phyloP scores from a whole-genome alignment of 2,329 filamentous ascomycete species.

The Pezicula radicicola region DNA sequence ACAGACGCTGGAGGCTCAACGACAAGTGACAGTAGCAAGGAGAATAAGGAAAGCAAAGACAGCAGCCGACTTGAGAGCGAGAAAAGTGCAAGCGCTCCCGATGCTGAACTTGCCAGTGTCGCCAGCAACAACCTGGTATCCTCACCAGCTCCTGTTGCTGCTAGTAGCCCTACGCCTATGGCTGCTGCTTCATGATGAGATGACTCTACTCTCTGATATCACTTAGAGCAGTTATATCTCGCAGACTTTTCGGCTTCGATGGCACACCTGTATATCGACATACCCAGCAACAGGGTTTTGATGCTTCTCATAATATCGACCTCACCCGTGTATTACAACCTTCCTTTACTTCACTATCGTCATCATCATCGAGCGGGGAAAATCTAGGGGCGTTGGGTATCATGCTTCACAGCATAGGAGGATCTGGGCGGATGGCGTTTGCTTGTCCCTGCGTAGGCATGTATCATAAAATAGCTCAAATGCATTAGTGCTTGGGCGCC shows the following conservation, averaged over 20 bases:
- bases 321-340: neutral
- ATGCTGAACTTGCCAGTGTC: conserved; percentile 57
- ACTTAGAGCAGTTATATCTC: neutral
- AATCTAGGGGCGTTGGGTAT: conserved; percentile 6
- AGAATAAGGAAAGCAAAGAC: conserved; percentile 59
- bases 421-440: neutral
- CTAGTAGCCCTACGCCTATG: conserved; percentile 7
- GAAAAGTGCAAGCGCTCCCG: conserved; percentile 55
- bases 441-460: neutral
- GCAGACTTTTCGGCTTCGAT: no score
- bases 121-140: conserved; percentile 30
- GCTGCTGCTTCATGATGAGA: conserved; percentile 11
- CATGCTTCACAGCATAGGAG: neutral
- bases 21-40: conserved; percentile 54
- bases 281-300: no score
- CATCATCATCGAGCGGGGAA: neutral
- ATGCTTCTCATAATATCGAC: no score
- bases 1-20: conserved; percentile 43
- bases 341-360: neutral
- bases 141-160: conserved; percentile 43
- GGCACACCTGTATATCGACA: no score
- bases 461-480: conserved; percentile 2
- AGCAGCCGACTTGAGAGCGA: conserved; percentile 54
- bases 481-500: no score
- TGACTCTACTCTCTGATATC: neutral